phyloP scores from a whole-genome alignment of 1,284 basidiomycete genomes.

The Volvariella surrecta region DNA sequence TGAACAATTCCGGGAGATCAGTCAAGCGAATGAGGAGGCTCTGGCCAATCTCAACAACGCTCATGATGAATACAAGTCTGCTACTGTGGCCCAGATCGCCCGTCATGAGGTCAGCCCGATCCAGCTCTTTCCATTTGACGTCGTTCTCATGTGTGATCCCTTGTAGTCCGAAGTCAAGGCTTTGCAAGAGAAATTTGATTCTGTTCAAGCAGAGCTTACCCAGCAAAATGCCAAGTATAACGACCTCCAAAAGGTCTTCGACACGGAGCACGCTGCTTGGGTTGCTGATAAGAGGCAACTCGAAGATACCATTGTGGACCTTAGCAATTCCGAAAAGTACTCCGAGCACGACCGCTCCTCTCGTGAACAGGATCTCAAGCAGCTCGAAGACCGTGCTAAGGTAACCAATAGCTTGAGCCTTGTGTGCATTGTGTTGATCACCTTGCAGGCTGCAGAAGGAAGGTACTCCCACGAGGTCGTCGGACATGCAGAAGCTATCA shows the following conservation, averaged over 20 bases:
- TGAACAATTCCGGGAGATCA: constrained; percentile 80
- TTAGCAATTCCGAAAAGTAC: constrained; percentile 59
- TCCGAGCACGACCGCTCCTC: constrained; percentile 54
- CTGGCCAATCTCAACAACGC: constrained; percentile 62
- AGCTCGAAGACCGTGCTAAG: constrained; percentile 65
- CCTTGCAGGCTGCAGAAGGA: constrained; percentile 62
- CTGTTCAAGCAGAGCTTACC: constrained; percentile 48
- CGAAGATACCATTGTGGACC: constrained; percentile 70
- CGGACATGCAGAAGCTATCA: constrained; percentile 77
- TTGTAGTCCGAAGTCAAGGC: constrained; percentile 60
- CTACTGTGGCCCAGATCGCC: constrained; percentile 57
- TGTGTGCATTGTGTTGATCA: neutral
- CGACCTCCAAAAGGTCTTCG: constrained; percentile 57
- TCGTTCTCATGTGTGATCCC: neutral
- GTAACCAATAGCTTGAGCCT: no score
- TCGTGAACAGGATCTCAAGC: constrained; percentile 56
- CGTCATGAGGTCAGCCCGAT: constrained; percentile 55
- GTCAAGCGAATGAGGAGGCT: constrained; percentile 73
- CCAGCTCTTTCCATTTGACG: no score
- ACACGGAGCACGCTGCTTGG: constrained; percentile 61
- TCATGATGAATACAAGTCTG: constrained; percentile 71
- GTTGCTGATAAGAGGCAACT: constrained; percentile 71
- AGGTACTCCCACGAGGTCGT: constrained; percentile 77
- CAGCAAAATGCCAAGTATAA: constrained; percentile 41
- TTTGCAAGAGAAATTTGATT: constrained; percentile 54